These are phyloP conservation scores for Pezicula rhizophila DNA, from an alignment of 2,329 filamentous ascomycete species.

Conservation along the genomic window DNA sequence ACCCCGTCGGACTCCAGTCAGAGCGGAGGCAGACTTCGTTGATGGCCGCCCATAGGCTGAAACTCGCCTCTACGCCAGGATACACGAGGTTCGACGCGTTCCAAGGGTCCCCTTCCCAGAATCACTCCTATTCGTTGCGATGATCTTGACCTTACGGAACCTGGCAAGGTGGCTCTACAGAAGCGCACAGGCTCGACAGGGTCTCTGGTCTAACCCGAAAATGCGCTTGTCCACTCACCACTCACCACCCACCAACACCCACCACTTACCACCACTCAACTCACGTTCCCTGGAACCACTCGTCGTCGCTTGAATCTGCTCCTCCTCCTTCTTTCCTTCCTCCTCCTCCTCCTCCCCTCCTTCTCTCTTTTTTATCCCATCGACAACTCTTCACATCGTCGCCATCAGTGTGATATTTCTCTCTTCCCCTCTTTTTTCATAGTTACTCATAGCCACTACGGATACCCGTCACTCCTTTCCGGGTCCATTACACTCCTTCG, in stretches of 20 bases:
- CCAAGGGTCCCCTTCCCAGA: neutral
- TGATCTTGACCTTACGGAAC: too few relatives aligned
- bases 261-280: neutral
- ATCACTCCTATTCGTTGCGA: neutral
- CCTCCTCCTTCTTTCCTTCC: constrained; percentile 12
- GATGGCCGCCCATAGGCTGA: neutral
- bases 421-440: constrained; percentile 25
- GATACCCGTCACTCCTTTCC: constrained; percentile 47
- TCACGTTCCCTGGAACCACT: constrained; percentile 1
- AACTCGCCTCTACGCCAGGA: neutral
- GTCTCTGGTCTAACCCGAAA: too few relatives aligned
- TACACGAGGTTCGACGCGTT: too few relatives aligned
- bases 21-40: neutral
- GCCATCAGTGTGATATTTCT: constrained; percentile 16
- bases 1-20: too few relatives aligned
- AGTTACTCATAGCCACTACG: constrained; percentile 23
- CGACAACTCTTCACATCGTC: constrained; percentile 10
- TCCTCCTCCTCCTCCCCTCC: constrained; percentile 11
- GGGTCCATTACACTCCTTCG: constrained; percentile 36
- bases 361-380: constrained; percentile 6
- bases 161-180: neutral
- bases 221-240: too few relatives aligned
- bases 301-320: neutral
- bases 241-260: neutral
- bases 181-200: too few relatives aligned